These are phyloP conservation scores for Cucurbita argyrosperma DNA, from an alignment of 306 rosid species.

Conservation along the genomic window DNA sequence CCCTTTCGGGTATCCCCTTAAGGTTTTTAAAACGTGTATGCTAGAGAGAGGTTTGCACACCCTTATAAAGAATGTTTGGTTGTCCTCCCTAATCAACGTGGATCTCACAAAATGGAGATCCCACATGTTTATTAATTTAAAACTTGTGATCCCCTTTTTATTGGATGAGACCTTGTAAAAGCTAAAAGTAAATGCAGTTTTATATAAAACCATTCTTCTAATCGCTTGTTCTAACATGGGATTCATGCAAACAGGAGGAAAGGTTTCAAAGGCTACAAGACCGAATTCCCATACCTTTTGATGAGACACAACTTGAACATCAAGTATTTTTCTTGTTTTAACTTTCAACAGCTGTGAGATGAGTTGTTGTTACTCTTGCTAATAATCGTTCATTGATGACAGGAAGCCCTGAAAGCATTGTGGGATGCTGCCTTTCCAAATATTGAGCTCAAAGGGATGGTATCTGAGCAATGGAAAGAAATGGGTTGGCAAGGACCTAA, in stretches of 20 bases:
- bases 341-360: neutral
- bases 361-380: neutral
- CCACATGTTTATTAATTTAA: neutral
- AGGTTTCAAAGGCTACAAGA: conserved; percentile 79
- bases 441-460: conserved; percentile 45
- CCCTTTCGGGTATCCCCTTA: too few relatives aligned
- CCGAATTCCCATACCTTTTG: conserved; percentile 58
- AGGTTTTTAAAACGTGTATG: too few relatives aligned
- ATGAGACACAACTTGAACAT: conserved; percentile 59
- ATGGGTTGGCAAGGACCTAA: conserved; percentile 99
- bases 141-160: neutral
- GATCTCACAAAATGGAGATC: too few relatives aligned
- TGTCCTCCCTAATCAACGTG: too few relatives aligned
- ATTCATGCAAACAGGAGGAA: conserved; percentile 34
- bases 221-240: neutral
- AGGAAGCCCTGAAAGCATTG: conserved; percentile 71
- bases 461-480: conserved; percentile 94
- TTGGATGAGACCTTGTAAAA: neutral
- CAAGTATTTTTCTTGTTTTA: conserved; percentile 35
- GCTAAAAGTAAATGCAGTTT: neutral
- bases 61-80: too few relatives aligned
- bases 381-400: conserved; percentile 9
- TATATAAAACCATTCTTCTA: neutral
- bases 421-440: conserved; percentile 79
- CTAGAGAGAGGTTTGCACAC: too few relatives aligned